Evolutionary conservation across 805 yeast species (phyloP).

Genomic region (Maudiozyma barnettii): DNA sequence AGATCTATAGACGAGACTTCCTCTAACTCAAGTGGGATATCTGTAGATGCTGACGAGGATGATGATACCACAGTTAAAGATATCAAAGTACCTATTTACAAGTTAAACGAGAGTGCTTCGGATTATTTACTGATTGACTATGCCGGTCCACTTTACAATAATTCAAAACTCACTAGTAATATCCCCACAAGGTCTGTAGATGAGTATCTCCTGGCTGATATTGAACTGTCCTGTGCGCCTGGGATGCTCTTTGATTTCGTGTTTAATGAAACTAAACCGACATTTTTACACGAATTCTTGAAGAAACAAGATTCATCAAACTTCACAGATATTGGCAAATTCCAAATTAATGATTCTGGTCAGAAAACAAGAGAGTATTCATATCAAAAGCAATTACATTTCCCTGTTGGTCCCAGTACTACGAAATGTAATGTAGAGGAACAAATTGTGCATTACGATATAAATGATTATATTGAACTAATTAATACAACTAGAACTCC

Average conservation of each 20-base stretch:
- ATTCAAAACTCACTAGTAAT: not conserved
- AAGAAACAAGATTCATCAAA: conserved; percentile 32
- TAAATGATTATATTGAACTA: conserved; percentile 46
- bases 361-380: conserved; percentile 42
- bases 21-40: not conserved
- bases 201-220: conserved; percentile 46
- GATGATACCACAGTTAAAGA: not conserved
- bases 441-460: conserved; percentile 41
- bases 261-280: conserved; percentile 50
- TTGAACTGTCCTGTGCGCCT: conserved; percentile 56
- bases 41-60: not conserved
- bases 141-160: conserved; percentile 49
- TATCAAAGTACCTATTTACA: conserved; percentile 12
- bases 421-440: conserved; percentile 68
- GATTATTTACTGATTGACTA: conserved; percentile 29
- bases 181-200: conserved; percentile 14
- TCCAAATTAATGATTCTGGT: conserved; percentile 8
- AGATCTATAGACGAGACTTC: conserved; percentile 37
- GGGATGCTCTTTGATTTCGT: conserved; percentile 63
- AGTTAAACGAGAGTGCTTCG: not conserved
- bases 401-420: conserved; percentile 86
- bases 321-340: conserved; percentile 28
- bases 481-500: conserved; percentile 66
- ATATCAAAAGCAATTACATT: conserved; percentile 68
- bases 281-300: conserved; percentile 36